Base-by-base conservation (phyloP, 164 flowering plant species). In the Tetrastigma voinierianum region DNA sequence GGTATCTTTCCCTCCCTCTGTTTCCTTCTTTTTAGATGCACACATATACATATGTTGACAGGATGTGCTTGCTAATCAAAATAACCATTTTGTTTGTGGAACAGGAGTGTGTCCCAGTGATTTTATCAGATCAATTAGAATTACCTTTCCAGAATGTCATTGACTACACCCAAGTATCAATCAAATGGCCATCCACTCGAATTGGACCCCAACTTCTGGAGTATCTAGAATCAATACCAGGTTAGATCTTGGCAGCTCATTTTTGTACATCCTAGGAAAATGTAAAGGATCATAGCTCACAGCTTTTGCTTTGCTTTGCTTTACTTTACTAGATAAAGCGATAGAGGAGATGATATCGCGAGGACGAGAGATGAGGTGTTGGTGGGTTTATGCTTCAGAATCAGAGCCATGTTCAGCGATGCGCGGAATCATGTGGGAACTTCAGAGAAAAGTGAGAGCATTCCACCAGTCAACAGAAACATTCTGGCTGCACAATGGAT, bases 81-180 rank as follows among this genome's bases (percentile, higher is more conserved):
- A 67, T 60, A 43, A 45, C 24, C 10, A 63, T 32, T 65, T 9
- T 59, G 46, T 69, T 51, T 60, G 15, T 49, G 48, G 24, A 63
- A 66, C 87, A 95, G 99, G 98, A 95, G 73, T 95, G 98, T 64
- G 91, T 95, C 20, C 99, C 98, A 10, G 99, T 92, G 23, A 73
- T 95, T 56, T 69, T 95, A 72, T 95, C 99, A 16, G 99, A 95
- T 80, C 88, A 90, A 71, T 87, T 78, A 54, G 99, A 95, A 54
- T 76, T 95, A 46, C 98, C 99, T 46, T 95, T 92, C 57, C 98
- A 92, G 70, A 82, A 90, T 70, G 88, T 92, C 10, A 76, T 95
- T 32, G 99, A 92, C 71, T 95, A 90, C 76, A 72, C 84, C 21
- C 82, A 80, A 73, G 78, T 93, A 57, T 90, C 99, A 71, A 90